Conservation (phyloP, 305 asterid genomes). For the Salvia sclarea region DNA sequence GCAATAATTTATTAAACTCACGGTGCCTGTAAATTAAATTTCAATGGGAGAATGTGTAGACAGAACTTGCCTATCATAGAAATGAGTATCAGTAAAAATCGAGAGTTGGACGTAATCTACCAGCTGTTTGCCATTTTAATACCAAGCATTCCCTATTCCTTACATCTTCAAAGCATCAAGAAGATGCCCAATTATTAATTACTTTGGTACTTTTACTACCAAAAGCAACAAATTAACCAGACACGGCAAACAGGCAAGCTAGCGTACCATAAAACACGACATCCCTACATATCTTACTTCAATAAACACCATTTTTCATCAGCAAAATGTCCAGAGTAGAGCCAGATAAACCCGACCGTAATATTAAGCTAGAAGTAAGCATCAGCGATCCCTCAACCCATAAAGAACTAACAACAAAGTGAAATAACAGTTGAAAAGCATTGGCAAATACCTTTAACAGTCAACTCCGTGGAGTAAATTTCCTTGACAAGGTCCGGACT, state of each 20-base stretch:
- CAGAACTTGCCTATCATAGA: not conserved
- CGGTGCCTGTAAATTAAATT: not conserved
- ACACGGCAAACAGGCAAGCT: slow-evolving; percentile 11
- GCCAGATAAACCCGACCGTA: not conserved
- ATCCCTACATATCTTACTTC: not conserved
- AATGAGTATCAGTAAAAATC: not conserved
- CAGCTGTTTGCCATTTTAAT: slow-evolving; percentile 5
- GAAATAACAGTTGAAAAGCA: not conserved
- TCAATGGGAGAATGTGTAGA: not conserved
- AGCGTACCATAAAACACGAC: not conserved
- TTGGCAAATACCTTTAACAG: slow-evolving; percentile 60
- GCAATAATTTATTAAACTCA: slow-evolving; percentile 7
- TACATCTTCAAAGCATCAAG: slow-evolving; percentile 14
- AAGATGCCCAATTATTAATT: not conserved
- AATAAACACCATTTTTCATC: not conserved
- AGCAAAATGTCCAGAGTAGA: not conserved
- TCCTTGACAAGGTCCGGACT: slow-evolving; percentile 74
- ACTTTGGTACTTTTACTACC: slow-evolving; percentile 9
- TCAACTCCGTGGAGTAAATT: slow-evolving; percentile 76
- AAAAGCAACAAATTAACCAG: slow-evolving; percentile 1
- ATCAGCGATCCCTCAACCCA: not conserved
- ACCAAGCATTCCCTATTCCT: slow-evolving; percentile 3
- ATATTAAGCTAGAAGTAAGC: not conserved
- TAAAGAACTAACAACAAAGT: not conserved
- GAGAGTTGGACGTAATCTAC: not conserved